Percentiles rank a stretch among this genome's conserved stretches.
These are phyloP conservation scores for Phlebopus sp. DNA, from an alignment of 1,284 basidiomycete species.

Conservation along the genomic window DNA sequence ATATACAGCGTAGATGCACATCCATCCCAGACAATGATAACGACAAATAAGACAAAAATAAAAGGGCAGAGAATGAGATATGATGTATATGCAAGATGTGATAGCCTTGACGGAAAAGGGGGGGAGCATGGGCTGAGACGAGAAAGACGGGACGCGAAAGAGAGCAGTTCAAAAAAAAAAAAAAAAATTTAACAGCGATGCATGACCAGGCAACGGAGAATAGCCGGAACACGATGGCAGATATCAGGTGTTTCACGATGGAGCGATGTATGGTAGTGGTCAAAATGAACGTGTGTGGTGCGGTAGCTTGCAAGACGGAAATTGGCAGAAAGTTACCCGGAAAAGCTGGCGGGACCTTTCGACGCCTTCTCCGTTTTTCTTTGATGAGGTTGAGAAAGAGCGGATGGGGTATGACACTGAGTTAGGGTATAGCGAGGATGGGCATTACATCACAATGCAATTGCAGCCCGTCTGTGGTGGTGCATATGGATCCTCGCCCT, in stretches of 20 bases:
- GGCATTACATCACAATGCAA: constrained; percentile 34
- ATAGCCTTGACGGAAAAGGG: constrained; percentile 5
- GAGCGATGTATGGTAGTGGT: constrained; percentile 24
- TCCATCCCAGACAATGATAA: constrained; percentile 26
- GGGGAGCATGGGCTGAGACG: not conserved
- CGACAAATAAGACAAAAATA: constrained; percentile 32
- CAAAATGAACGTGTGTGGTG: constrained; percentile 27
- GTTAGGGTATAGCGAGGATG: constrained; percentile 28
- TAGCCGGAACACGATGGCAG: constrained; percentile 8
- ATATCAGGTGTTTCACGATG: constrained; percentile 10
- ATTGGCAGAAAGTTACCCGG: constrained; percentile 11
- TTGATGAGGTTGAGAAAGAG: constrained; percentile 1
- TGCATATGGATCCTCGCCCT: constrained; percentile 87
- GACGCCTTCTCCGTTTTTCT: not conserved
- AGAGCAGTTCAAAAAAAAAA: not conserved
- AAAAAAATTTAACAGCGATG: constrained; percentile 10
- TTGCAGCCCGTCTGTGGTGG: constrained; percentile 43
- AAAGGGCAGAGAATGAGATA: not conserved
- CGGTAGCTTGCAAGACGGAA: constrained; percentile 17
- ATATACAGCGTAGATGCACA: constrained; percentile 30
- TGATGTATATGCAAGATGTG: constrained; percentile 9
- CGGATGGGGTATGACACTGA: constrained; percentile 28
- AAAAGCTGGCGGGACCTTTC: constrained; percentile 3
- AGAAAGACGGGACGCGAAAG: not conserved
- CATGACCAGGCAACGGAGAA: constrained; percentile 7